Conservation (phyloP, 768 basidiomycete genomes). For the Leccinum aurantiacum region DNA sequence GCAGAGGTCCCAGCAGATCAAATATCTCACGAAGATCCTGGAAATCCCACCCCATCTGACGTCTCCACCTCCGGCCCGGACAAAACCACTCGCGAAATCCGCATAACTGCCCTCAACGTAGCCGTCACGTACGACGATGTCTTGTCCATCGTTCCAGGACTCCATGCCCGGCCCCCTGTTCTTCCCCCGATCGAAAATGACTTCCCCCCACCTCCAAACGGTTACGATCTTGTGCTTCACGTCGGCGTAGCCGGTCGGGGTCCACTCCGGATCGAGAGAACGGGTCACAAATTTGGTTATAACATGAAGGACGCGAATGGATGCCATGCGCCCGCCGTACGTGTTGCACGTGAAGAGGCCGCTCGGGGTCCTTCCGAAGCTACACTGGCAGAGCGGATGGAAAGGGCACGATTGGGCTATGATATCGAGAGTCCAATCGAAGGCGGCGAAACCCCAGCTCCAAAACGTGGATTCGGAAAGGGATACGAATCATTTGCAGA, state of each 20-base stretch:
- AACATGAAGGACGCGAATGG: constrained; percentile 65
- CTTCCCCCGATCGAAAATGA: constrained; percentile 41
- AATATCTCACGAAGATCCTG: constrained; percentile 18
- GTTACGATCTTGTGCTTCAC: constrained; percentile 72
- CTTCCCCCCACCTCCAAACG: constrained; percentile 41
- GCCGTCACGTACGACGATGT: constrained; percentile 61
- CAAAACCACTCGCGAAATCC: constrained; percentile 42
- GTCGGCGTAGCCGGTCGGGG: constrained; percentile 68
- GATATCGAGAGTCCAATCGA: constrained; percentile 27
- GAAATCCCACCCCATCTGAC: background rate
- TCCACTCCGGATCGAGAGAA: constrained; percentile 59
- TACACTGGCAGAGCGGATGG: constrained; percentile 29
- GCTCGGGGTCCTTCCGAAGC: constrained; percentile 20
- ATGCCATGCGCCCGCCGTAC: constrained; percentile 49
- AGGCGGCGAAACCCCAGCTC: constrained; percentile 30
- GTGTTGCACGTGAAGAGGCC: constrained; percentile 28
- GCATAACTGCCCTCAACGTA: constrained; percentile 58
- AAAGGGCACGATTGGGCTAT: constrained; percentile 32
- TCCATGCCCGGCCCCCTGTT: constrained; percentile 60
- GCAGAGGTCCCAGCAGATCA: constrained; percentile 37
- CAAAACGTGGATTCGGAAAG: constrained; percentile 37
- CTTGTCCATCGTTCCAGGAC: constrained; percentile 51
- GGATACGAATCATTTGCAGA: constrained; percentile 38
- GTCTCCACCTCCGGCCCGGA: constrained; percentile 8
- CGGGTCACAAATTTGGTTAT: constrained; percentile 69